phyloP scores from a whole-genome alignment of 2,329 filamentous ascomycete genomes.

The Cadophora sp. region DNA sequence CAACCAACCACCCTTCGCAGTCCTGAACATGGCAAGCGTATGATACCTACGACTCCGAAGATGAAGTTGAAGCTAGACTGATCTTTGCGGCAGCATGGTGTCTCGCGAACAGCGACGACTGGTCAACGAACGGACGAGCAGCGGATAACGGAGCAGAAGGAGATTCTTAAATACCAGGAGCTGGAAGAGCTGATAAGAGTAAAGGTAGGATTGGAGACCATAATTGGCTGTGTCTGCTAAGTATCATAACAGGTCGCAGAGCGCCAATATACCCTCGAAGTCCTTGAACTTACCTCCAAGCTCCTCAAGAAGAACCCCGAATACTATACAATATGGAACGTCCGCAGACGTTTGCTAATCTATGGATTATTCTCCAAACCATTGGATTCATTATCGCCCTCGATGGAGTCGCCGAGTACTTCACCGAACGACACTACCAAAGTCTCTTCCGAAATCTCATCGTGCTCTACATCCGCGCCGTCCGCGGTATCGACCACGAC shows the following conservation, averaged over 20 bases:
- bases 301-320: constrained; percentile 81
- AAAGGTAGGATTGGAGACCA: constrained; percentile 57
- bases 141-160: constrained; percentile 72
- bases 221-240: constrained; percentile 27
- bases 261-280: constrained; percentile 52
- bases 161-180: constrained; percentile 77
- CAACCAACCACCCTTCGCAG: constrained; percentile 2
- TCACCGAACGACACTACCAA: constrained; percentile 61
- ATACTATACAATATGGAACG: constrained; percentile 92
- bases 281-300: constrained; percentile 73
- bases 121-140: constrained; percentile 71
- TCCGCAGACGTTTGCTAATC: constrained; percentile 75
- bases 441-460: constrained; percentile 69
- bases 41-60: constrained; percentile 31
- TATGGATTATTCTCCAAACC: constrained; percentile 62
- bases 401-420: constrained; percentile 60
- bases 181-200: constrained; percentile 72
- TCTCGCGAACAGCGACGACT: constrained; percentile 70
- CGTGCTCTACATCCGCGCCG: constrained; percentile 62
- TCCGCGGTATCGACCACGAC: constrained; percentile 58
- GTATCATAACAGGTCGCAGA: constrained; percentile 40
- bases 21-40: constrained; percentile 48
- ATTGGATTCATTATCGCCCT: constrained; percentile 58
- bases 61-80: constrained; percentile 40
- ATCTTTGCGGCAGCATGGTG: constrained; percentile 72